Base-by-base conservation (phyloP, 805 yeast genomes). In the Saccharomycopsis olivae region DNA sequence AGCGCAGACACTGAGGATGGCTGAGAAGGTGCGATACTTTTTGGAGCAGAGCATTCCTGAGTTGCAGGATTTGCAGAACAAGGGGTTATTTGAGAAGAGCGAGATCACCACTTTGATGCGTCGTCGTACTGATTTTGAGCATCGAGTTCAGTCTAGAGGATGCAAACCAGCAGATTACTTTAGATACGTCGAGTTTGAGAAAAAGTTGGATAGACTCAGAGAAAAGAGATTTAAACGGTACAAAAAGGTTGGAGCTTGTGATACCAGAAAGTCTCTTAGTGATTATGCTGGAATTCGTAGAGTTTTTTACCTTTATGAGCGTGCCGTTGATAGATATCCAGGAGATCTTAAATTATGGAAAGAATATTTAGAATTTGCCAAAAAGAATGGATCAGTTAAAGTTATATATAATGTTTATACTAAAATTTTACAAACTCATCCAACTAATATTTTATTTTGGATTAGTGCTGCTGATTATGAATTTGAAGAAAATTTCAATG, bases 111-210 rank as follows among this genome's bases (percentile, higher is more conserved):
- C 71, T 65, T 80, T 92, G 39, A 85, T 89, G 86, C 78, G 92
- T 61, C 74, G 87, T 55, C 73, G 98, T 62, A 89, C 96, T 0
- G 96, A 88, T 60, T 92, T 87, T 52, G 99, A 92, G 60, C 95
- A 92, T 57, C 64, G 95, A 42, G 73, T 92, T 39, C 72, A 73
- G 33, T 84, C 94, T 32, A 70, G 97, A 58, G 94, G 92, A 1
- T 74, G 88, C 10, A 76, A 71, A 47, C 72, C 85, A 2, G 62
- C 72, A 39, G 97, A 89, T 57, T 94, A 77, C 53, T 55, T 84
- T 41, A 71, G 72, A 50, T 92, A 92, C 56, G 73, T 80, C 33
- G 81, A 75, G 39, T 94, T 79, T 55, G 99, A 92, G 55, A 66
- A 58, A 43, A 80, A 79, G 52, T 66, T 92, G 33, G 96, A 88